Evolutionary conservation across 208 protist genomes (phyloP), one percentile per base, ranked within the genome.

Genomic region (Eutreptiella sp.): DNA sequence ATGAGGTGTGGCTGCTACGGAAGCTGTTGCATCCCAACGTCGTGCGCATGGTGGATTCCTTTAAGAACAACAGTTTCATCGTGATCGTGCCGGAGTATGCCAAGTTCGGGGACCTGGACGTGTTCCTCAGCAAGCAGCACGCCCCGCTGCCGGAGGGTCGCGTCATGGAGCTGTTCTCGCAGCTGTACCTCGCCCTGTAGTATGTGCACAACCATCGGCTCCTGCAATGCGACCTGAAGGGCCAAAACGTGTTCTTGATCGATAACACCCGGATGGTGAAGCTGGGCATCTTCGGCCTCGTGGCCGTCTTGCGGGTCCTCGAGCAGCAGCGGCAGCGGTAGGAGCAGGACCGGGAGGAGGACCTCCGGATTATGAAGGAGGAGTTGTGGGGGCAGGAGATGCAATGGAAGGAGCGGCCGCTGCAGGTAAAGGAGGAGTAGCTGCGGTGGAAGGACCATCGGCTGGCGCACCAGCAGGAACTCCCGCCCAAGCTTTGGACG

Each of bases 181-280:
- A 75, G 52, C 46, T 76, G 3, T 66, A 45, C 16, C 32, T 75
- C 1, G 69, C 54, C 23, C 19, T 75, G 2, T 76, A 76, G 32
- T 69, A 75, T 31, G 38, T 75, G 7, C 69, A 75, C 48, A 57
- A 66, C 36, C 19, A 50, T 16, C 64, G 69, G 46, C 75, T 75
- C 43, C 29, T 75, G 27, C 69, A 75, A 26, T 26, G 62, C 36
- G 62, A 68, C 19, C 38, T 68, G 21, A 68, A 68, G 35, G 47
- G 53, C 7, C 62, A 68, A 62, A 68, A 68, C 19, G 60, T 68
- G 4, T 68, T 68, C 27, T 19, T 68, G 14, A 68, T 36, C 0
- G 9, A 72, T 4, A 65, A 60, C 0, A 34, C 16, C 1, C n/a
- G n/a, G n/a, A 63, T 57, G n/a, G 48, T 70, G 16, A 70, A 72